Conservation (phyloP, 768 basidiomycete genomes). For the Coprinopsis strossmayeri region DNA sequence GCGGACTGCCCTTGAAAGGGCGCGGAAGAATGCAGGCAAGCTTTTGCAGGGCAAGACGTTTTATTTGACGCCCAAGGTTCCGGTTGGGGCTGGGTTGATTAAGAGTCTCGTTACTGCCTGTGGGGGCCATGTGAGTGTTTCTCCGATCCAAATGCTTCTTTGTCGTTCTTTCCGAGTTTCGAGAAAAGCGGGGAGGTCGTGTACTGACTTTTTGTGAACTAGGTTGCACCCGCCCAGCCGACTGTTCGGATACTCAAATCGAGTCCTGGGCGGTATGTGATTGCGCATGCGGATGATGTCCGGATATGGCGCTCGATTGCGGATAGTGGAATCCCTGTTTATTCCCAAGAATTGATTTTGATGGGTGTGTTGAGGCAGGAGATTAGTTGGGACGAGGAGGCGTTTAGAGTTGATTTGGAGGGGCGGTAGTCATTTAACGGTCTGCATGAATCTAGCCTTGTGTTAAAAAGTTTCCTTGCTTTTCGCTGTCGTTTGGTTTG, state of each 20-base stretch:
- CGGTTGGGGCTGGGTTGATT: constrained; percentile 49
- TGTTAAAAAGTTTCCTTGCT: too few relatives aligned
- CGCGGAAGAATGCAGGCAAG: constrained; percentile 43
- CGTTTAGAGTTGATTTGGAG: constrained; percentile 22
- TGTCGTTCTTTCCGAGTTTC: constrained; percentile 3
- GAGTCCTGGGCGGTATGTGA: constrained; percentile 47
- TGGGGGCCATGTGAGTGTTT: constrained; percentile 58
- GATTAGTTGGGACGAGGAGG: constrained; percentile 52
- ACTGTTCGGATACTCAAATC: constrained; percentile 49
- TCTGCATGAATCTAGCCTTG: not conserved
- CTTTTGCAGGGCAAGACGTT: constrained; percentile 63
- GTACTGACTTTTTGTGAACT: not conserved
- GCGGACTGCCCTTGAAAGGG: constrained; percentile 49
- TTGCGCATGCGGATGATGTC: constrained; percentile 61
- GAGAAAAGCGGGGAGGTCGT: too few relatives aligned
- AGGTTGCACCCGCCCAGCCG: constrained; percentile 39
- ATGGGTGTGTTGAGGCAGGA: constrained; percentile 59
- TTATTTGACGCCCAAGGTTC: constrained; percentile 60
- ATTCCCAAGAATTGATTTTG: constrained; percentile 63
- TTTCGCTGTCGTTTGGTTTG: too few relatives aligned
- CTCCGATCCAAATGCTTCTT: not conserved
- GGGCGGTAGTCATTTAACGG: not conserved
- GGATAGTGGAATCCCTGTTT: constrained; percentile 45
- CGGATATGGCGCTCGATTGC: constrained; percentile 61
- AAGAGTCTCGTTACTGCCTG: constrained; percentile 63